Base-by-base conservation (phyloP, 1,284 basidiomycete species). In the Gomphus bonarii region DNA sequence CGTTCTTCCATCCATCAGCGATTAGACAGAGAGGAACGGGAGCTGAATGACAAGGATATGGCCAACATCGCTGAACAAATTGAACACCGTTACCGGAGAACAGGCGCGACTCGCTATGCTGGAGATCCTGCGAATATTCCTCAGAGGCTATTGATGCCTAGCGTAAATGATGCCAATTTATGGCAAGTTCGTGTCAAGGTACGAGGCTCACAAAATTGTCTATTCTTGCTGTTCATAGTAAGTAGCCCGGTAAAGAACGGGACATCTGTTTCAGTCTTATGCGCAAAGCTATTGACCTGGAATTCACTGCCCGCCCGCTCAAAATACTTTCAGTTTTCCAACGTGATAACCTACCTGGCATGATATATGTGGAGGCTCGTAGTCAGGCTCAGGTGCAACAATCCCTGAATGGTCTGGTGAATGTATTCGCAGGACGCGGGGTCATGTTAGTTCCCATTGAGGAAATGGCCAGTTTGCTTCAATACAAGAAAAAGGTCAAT, bases 121-220 rank as follows among this genome's bases (percentile, higher is more conserved):
- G 90, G 90, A 28, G 91, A 94, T 69, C 87, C 91, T 81, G 95
- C 94, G 66, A 88, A 92, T 64, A 85, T 98, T 35, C 95, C 97
- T 0, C 94, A 98, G 67, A 82, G 93, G n/a, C 73, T 97, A 50
- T 77, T 97, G 46, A 98, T 99, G 95, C 95, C 95, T 36, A 91
- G 88, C 14, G 93, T 97, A 7, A 88, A 97, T 60, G 95, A 99
- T 69, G 91, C 95, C 6, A 95, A 84, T 67, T 73, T 99, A 63
- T 99, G 94, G 93, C 93, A 95, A 72, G 85, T 99, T 55, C 81
- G 90, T 63, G 93, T 95, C 64, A 94, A 94, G 80, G 91, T 90
- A 65, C 58, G 69, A n/a, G n/a, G n/a, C 43, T 44, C 38, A 16
- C 25, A 14, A 36, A 10, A 25, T 25, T 30, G 54, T 16, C 14